Base-by-base conservation (phyloP, 2,329 filamentous ascomycete genomes). In the Zymoseptoria passerinii region DNA sequence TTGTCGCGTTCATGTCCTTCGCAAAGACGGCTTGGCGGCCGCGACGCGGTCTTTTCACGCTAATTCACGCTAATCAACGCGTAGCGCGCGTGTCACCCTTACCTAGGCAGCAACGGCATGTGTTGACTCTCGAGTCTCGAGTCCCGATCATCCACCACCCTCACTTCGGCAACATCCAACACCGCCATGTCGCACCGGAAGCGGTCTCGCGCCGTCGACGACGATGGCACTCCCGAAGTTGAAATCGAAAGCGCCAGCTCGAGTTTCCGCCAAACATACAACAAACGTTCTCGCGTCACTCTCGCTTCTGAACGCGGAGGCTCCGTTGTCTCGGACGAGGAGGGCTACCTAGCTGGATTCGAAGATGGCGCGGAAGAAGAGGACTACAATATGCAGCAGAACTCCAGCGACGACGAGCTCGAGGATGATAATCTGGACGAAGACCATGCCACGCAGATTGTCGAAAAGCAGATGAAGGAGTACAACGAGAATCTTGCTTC, bases 401-500 rank as follows among this genome's bases (percentile, higher is more conserved):
- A 57, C 35, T 60, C 58, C 10, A 60, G 58, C 57, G 62, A 64
- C n/a, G 58, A 67, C 28, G 63, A 65, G n/a, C 62, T 62, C 16
- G 69, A 68, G n/a, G 66, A 68, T n/a, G 65, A 66, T 27, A 65
- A 66, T 19, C 50, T 66, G 19, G 57, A 66, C 44, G 69, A 72
- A 51, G 48, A 68, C 23, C 58, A 54, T 2, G 66, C 65, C 6
- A 71, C 69, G 29, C 69, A 72, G 56, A 65, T 71, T 27, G 62
- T 73, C 10, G 63, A 67, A 48, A 67, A 68, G 52, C 63, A 68
- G 48, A 66, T 67, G 28, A 57, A 61, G 48, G 57, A 63, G 40
- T 61, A 59, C 35, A 60, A 61, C 10, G 81, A 88, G 20, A 96
- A 96, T 66, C 80, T 84, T 48, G 83, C 88, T 1, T 87, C 90